Evolutionary conservation across 2,329 filamentous ascomycete species (phyloP).

Genomic region (Aphanocladium album): DNA sequence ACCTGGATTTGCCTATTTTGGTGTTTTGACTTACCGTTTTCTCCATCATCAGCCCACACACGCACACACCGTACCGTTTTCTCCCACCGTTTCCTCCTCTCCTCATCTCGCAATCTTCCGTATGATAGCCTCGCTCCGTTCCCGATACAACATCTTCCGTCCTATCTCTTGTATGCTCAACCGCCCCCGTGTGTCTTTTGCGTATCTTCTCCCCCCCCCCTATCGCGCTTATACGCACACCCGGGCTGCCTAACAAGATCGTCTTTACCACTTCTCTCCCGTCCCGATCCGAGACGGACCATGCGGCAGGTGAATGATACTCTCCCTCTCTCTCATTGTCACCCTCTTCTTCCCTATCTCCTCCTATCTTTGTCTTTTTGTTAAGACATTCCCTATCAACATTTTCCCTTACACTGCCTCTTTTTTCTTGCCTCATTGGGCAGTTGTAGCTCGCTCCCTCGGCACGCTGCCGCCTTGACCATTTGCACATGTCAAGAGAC

Average conservation of each 20-base stretch:
- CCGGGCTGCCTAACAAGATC: slow-evolving; percentile 9
- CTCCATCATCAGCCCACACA: not conserved
- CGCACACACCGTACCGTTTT: not conserved
- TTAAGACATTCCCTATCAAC: not conserved
- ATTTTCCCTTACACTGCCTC: not conserved
- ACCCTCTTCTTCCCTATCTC: not conserved
- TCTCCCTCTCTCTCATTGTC: not conserved
- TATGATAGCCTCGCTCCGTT: too few relatives aligned
- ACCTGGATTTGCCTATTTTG: not conserved
- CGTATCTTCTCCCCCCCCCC: not conserved
- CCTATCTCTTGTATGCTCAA: not conserved
- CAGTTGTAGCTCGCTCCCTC: not conserved
- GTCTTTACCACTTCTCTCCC: not conserved
- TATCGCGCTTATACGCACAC: not conserved
- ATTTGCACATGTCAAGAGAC: slow-evolving; percentile 7
- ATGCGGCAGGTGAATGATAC: not conserved
- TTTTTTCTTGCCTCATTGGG: not conserved
- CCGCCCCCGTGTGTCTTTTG: not conserved
- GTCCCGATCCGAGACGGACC: slow-evolving; percentile 8
- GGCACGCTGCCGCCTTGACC: not conserved
- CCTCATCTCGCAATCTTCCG: not conserved
- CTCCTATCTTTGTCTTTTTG: not conserved
- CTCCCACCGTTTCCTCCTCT: not conserved
- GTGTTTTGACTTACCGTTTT: not conserved
- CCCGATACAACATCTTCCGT: not conserved